phyloP scores from a whole-genome alignment of 2,329 filamentous ascomycete genomes.

The Pyricularia grisea region DNA sequence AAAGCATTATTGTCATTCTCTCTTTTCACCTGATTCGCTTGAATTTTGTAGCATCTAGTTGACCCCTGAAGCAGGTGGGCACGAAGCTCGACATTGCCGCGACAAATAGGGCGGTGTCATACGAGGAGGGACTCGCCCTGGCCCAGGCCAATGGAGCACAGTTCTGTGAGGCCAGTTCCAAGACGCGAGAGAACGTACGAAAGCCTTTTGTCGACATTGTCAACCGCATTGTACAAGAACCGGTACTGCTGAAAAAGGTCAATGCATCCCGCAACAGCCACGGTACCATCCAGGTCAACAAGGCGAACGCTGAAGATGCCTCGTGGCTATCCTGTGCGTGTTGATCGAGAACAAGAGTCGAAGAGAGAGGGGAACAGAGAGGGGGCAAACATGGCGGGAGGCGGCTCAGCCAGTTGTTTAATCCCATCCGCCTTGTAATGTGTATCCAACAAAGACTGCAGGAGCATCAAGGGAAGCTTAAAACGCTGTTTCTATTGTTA shows the following conservation, averaged over 20 bases:
- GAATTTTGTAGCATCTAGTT: background rate
- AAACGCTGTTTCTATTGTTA: background rate
- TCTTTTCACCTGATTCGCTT: conserved; percentile 3
- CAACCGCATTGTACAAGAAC: conserved; percentile 35
- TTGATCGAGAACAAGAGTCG: background rate
- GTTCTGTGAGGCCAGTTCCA: conserved; percentile 45
- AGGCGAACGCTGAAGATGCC: conserved; percentile 13
- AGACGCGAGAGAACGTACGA: conserved; percentile 41
- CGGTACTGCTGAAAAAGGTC: conserved; percentile 24
- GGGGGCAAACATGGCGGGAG: background rate
- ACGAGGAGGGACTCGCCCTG: conserved; percentile 36
- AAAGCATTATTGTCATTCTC: background rate
- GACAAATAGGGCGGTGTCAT: conserved; percentile 30
- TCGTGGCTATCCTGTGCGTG: background rate
- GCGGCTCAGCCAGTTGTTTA: background rate
- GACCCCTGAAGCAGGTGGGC: conserved; percentile 24
- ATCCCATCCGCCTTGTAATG: background rate
- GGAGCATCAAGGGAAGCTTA: background rate
- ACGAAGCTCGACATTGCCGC: conserved; percentile 39
- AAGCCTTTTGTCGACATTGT: conserved; percentile 43
- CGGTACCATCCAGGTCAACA: conserved; percentile 8
- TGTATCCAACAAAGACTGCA: background rate
- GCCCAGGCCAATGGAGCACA: conserved; percentile 33
- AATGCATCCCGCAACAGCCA: background rate
- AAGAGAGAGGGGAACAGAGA: background rate